Evolutionary conservation across 805 yeast genomes (phyloP).

Genomic region (Brettanomyces nanus): DNA sequence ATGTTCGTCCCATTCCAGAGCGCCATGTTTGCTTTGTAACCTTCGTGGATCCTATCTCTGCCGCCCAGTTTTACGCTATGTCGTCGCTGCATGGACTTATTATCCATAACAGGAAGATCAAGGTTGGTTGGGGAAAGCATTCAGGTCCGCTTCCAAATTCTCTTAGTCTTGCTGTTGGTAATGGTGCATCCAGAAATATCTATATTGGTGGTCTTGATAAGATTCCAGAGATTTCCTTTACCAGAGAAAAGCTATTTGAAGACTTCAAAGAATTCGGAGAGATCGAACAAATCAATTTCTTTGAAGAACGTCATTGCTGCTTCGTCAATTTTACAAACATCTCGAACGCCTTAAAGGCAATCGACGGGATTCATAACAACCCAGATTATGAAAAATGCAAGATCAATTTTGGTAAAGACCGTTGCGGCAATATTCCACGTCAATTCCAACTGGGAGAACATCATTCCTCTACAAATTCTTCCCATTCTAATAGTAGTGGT

Average conservation of each 20-base stretch:
- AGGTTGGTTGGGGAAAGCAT: constrained; percentile 97
- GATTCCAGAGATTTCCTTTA: constrained; percentile 22
- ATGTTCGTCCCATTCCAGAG: constrained; percentile 70
- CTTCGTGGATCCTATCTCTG: constrained; percentile 93
- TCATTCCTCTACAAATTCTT: background rate
- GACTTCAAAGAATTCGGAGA: constrained; percentile 85
- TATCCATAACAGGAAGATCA: constrained; percentile 77
- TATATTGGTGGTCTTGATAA: constrained; percentile 59
- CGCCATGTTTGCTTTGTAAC: constrained; percentile 92
- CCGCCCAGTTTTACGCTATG: constrained; percentile 95
- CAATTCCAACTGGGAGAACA: constrained; percentile 34
- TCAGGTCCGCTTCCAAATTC: constrained; percentile 88
- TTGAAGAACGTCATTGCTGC: constrained; percentile 79
- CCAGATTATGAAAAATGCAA: constrained; percentile 62
- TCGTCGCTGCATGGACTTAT: constrained; percentile 83
- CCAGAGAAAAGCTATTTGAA: constrained; percentile 44
- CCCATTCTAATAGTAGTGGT: background rate
- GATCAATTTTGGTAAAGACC: constrained; percentile 87
- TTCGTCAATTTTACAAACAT: constrained; percentile 89
- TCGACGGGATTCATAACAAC: constrained; percentile 80
- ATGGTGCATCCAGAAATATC: constrained; percentile 91
- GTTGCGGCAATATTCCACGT: constrained; percentile 92
- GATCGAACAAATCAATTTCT: constrained; percentile 87
- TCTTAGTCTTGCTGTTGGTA: constrained; percentile 78
- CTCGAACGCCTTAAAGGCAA: constrained; percentile 84